phyloP scores from a whole-genome alignment of 345 rosid species.

The Acer campestre region DNA sequence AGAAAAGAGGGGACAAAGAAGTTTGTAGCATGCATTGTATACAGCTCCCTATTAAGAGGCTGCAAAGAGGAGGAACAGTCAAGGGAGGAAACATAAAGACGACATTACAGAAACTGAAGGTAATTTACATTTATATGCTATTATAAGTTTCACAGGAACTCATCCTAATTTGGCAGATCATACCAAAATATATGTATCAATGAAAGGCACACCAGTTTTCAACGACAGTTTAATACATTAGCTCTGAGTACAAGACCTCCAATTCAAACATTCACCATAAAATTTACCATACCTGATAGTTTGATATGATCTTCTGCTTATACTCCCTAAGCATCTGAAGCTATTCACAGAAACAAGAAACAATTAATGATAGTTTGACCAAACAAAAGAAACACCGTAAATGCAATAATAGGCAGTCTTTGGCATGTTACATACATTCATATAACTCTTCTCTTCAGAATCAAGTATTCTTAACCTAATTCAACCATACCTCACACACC shows the following conservation, averaged over 20 bases:
- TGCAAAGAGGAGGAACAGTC: conserved; percentile 38
- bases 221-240: background rate
- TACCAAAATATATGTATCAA: background rate
- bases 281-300: conserved; percentile 61
- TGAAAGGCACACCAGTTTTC: background rate
- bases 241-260: background rate
- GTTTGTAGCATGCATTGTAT: conserved; percentile 49
- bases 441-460: background rate
- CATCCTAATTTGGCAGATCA: background rate
- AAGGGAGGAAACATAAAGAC: background rate
- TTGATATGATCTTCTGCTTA: conserved; percentile 68
- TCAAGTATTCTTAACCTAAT: background rate
- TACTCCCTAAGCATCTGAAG: conserved; percentile 76
- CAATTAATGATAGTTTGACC: background rate
- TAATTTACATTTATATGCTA: background rate
- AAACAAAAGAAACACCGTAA: background rate
- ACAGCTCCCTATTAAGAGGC: conserved; percentile 76
- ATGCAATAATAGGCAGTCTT: background rate
- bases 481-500: background rate
- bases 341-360: conserved; percentile 35
- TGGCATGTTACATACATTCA: background rate
- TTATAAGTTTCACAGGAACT: background rate
- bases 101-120: background rate
- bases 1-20: conserved; percentile 83
- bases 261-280: background rate